Base-by-base conservation (phyloP, 2,329 filamentous ascomycete genomes). In the Stachybotrys elegans region DNA sequence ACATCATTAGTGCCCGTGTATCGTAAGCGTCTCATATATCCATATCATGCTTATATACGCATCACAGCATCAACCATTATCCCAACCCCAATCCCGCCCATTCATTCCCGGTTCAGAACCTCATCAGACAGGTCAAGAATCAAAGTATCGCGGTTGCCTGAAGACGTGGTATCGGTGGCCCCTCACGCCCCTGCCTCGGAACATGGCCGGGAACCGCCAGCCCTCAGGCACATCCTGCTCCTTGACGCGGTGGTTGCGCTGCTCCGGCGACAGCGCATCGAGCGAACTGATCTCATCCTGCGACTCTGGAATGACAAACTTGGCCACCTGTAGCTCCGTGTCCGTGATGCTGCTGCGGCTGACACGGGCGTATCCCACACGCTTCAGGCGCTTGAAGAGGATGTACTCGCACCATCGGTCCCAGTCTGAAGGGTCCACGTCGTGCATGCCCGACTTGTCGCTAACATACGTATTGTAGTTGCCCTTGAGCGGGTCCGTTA, bases 391-490 rank as follows among this genome's bases (percentile, higher is more conserved):
- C 73, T 96, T 96, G 75, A 89, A 98, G 21, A 98, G 71, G 52
- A 98, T 96, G 66, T 98, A 98, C 71, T 98, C 92, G 71, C 93
- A 98, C 93, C 93, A 98, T 44, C 93, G 76, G 65, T 98, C 93
- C 90, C 90, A 95, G 63, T 98, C 93, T 4, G 75, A 83, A 0
- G 84, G 79, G 59, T 98, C 93, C 40, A 98, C 93, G 59, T 98
- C 93, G 58, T 88, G 83, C 93, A 98, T 98, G 9, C 90, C 88
- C 46, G 87, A 95, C 46, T 72, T 72, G 43, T 89, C 78, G 45
- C 88, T 88, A 20, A 97, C 93, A 57, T 95, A 97, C 0, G 84
- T 95, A 63, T 97, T 92, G 72, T 98, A 98, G 62, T 98, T 98
- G 49, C 93, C 93, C 69, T 95, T 73, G 6, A 86, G 75, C 0